Evolutionary conservation across 176 grass and related monocot species (phyloP).

Genomic region (Tillandsia leiboldiana): DNA sequence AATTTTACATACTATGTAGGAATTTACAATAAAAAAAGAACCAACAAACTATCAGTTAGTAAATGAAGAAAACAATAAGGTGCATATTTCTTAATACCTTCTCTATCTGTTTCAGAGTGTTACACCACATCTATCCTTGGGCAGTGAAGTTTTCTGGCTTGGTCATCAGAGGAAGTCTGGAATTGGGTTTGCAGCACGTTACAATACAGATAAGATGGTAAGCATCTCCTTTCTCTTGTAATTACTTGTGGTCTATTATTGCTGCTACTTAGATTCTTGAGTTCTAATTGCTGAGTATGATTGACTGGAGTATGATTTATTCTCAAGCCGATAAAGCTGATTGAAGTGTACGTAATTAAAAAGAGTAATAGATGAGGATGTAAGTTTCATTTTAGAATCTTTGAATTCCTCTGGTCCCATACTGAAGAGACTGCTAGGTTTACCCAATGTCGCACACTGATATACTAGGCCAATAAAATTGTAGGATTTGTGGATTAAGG

Average conservation of each 20-base stretch:
- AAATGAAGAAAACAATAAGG: background rate
- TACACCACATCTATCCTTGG: conserved; percentile 76
- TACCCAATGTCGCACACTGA: too few relatives aligned
- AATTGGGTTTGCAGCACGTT: conserved; percentile 81
- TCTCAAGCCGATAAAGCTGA: too few relatives aligned
- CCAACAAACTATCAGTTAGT: background rate
- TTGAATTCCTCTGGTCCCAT: too few relatives aligned
- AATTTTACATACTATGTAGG: background rate
- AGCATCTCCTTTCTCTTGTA: background rate
- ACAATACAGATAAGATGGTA: conserved; percentile 97
- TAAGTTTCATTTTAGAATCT: too few relatives aligned
- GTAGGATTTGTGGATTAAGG: background rate
- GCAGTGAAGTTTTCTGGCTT: conserved; percentile 94
- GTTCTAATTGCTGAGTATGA: too few relatives aligned
- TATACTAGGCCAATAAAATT: too few relatives aligned
- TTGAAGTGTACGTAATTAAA: too few relatives aligned
- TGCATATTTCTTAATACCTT: background rate
- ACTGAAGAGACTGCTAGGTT: too few relatives aligned
- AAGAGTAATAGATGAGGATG: too few relatives aligned
- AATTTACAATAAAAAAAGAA: background rate
- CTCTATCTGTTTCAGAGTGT: conserved; percentile 59
- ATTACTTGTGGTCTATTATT: too few relatives aligned
- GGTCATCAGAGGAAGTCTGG: conserved; percentile 97
- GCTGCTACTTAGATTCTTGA: too few relatives aligned
- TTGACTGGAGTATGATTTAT: too few relatives aligned